Base-by-base conservation (phyloP, 371 early-diverging fungal species). In the Syncephalastrum monosporum region DNA sequence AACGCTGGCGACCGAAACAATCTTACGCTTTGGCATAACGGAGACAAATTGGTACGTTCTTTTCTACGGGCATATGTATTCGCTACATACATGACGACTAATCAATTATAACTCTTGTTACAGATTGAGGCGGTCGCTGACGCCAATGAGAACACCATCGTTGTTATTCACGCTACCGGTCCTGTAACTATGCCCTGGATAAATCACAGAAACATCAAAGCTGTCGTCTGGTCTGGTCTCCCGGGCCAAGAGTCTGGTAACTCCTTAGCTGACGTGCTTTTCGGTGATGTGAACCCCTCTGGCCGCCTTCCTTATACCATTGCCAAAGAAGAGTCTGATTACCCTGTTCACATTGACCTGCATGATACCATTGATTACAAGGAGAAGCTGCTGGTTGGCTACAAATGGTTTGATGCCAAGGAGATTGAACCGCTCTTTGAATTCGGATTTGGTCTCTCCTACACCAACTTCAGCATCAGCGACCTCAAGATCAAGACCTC, bases 361-460 rank as follows among this genome's bases (percentile, higher is more conserved):
- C 12, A 45, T 33, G 72, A 33, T 33, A 33, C 38, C 59, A 55
- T 75, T 33, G 53, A 55, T 12, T 85, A 85, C 63, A 38, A 49
- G 13, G 83, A 85, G 59, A 73, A 74, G 4, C 56, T 79, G 10
- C 61, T 69, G 17, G 60, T 81, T 49, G 84, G 76, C 51, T 78
- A 84, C 68, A 65, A 75, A 16, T 69, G 66, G 62, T 64, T 65
- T 59, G 76, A 82, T 16, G 63, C 63, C 45, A 59, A 63, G 42
- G 57, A 63, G 42, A 75, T 79, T 47, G 56, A 59, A 12, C 82
- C 83, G 42, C 52, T 72, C 33, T 77, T 74, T 60, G 59, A 63
- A 10, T 84, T 84, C 46, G 84, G 82, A 3, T 72, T 63, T 56
- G 84, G 84, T 38, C 56, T 84, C 21, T 78, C 79, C 0, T 83